A percentile compares a stretch with the other conserved stretches of the same genome.
phyloP scores from a whole-genome alignment of 192 early-diverging fungal genomes.

The Mortierella hygrophila region DNA sequence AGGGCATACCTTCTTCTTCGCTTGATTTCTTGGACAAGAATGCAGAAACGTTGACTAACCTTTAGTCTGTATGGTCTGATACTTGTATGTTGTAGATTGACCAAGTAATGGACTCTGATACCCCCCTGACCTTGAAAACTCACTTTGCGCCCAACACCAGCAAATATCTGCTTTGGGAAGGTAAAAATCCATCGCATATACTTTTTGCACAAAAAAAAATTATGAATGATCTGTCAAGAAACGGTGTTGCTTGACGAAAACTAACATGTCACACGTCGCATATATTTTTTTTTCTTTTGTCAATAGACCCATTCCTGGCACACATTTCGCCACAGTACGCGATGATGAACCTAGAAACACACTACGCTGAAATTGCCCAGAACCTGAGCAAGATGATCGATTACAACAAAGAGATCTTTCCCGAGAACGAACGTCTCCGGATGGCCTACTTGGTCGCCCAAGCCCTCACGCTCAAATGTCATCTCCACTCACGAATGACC shows the following conservation, averaged over 20 bases:
- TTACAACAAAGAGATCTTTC: slow-evolving; percentile 60
- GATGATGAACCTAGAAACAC: slow-evolving; percentile 72
- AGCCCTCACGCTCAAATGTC: slow-evolving; percentile 77
- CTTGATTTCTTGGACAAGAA: not conserved
- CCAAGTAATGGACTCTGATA: slow-evolving; percentile 63
- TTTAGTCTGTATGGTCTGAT: not conserved
- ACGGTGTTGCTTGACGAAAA: not conserved
- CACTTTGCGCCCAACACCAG: slow-evolving; percentile 79
- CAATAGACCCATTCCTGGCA: slow-evolving; percentile 74
- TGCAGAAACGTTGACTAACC: not conserved
- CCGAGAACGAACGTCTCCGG: slow-evolving; percentile 76
- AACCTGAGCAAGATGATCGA: slow-evolving; percentile 66
- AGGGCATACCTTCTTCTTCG: not conserved
- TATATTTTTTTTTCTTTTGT: not conserved
- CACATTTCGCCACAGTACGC: slow-evolving; percentile 87
- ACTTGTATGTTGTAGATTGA: slow-evolving; percentile 53
- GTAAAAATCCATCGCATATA: slow-evolving; percentile 40
- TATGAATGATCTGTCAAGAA: not conserved
- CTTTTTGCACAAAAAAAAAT: not conserved
- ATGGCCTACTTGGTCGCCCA: slow-evolving; percentile 77
- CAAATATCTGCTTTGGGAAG: slow-evolving; percentile 92
- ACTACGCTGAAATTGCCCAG: slow-evolving; percentile 71
- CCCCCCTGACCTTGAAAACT: slow-evolving; percentile 60
- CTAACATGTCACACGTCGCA: not conserved
- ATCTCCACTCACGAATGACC: slow-evolving; percentile 73